Conservation (phyloP, 1,139 yeast genomes). For the Candida labiduridarum region DNA sequence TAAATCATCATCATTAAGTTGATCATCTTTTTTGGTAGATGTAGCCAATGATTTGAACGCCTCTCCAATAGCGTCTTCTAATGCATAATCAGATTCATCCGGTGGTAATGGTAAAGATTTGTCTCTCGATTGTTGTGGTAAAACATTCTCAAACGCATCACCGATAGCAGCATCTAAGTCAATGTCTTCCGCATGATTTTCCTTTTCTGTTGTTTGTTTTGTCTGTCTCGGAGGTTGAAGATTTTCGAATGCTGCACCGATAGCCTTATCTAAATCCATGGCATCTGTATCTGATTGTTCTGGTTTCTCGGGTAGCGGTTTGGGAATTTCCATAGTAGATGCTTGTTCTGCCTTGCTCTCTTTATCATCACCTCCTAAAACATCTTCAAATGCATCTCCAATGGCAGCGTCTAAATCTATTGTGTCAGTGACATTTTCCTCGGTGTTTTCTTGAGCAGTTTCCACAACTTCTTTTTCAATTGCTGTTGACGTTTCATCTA, state of each 20-base stretch:
- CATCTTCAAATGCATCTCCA: conserved; percentile 26
- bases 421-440: conserved; percentile 8
- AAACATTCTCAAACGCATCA: conserved; percentile 23
- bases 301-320: background rate
- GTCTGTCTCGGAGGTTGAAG: background rate
- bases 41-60: conserved; percentile 22
- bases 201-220: background rate
- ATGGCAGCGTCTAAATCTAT: conserved; percentile 22
- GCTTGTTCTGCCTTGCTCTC: background rate
- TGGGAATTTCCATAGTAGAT: background rate
- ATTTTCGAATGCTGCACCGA: conserved; percentile 17
- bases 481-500: background rate
- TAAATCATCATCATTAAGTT: conserved; percentile 16
- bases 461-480: background rate
- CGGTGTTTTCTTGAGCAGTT: conserved; percentile 6
- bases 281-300: conserved; percentile 7
- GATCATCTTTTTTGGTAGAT: conserved; percentile 5
- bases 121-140: conserved; percentile 8
- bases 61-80: conserved; percentile 32
- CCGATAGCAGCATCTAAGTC: conserved; percentile 25
- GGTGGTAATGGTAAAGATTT: conserved; percentile 6
- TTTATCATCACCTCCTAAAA: background rate
- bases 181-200: conserved; percentile 9
- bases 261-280: conserved; percentile 17
- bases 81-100: conserved; percentile 22